Base-by-base conservation (phyloP, 352 stramenopile species). In the Globisporangium sylvaticum region DNA sequence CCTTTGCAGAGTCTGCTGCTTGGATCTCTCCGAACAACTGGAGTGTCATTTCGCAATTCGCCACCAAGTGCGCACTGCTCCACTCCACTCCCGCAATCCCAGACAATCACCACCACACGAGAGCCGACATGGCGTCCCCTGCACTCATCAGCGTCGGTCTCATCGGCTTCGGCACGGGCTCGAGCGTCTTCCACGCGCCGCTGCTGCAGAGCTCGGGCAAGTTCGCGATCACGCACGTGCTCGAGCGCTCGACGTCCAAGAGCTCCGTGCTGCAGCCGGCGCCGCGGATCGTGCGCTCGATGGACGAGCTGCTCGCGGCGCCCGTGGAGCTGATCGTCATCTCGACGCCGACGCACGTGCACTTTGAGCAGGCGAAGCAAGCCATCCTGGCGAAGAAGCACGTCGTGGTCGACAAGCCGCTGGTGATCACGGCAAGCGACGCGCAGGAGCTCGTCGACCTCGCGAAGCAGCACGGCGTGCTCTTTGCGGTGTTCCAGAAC, bases 401-500 rank as follows among this genome's bases (percentile, higher is more conserved):
- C 67, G 82, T 92, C 20, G 77, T 92, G 8, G 81, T 90, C 37
- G 84, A 92, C 75, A 92, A 92, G 64, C 84, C 84, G 56, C 71
- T 92, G 52, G 88, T 81, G 59, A 73, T 90, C 72, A 81, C 79
- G 20, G 71, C 75, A 2, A 71, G 68, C 22, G 69, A 92, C 42
- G 84, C 82, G 25, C 59, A 79, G 50, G 82, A 87, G 61, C 74
- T 92, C 10, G 73, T 79, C 58, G 65, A 72, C 14, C 65, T 82
- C 10, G 80, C 82, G n/a, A 68, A 77, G 46, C 64, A 68, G 31
- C 76, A 90, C 53, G 72, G 70, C 32, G 84, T 92, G 46, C 52
- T 89, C 62, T 89, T 92, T 65, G 80, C 82, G 14, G 79, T 92
- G 10, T 92, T 92, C 74, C 84, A 92, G 67, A 92, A 92, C 67